phyloP scores from a whole-genome alignment of 2,329 filamentous ascomycete species.

The Thelonectria olida region DNA sequence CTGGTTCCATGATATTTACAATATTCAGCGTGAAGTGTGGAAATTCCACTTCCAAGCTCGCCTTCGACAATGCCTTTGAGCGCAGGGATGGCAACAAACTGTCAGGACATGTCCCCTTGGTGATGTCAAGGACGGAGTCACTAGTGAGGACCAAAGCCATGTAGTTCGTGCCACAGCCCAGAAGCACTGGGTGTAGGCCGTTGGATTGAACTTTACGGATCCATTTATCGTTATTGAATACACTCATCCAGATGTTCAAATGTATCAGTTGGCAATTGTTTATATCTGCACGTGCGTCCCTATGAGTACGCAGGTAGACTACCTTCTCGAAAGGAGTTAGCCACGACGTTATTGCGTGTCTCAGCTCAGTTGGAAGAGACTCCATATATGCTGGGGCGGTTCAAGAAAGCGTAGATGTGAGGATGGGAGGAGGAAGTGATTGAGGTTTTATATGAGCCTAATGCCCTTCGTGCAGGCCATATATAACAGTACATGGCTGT shows the following conservation, averaged over 20 bases:
- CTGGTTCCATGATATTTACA: not conserved
- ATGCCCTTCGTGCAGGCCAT: too few species aligned
- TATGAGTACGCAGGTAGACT: not conserved
- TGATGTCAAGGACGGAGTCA: not conserved
- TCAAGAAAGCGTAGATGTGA: too few species aligned
- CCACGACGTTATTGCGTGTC: not conserved
- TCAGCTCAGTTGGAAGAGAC: not conserved
- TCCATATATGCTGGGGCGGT: not conserved
- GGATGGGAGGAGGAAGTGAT: too few species aligned
- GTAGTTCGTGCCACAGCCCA: not conserved
- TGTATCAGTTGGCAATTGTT: not conserved
- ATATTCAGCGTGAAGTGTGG: not conserved
- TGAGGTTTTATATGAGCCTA: too few species aligned
- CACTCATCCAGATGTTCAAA: not conserved
- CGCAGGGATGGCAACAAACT: not conserved
- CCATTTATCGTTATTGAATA: not conserved
- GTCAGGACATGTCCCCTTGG: not conserved
- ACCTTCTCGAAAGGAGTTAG: not conserved
- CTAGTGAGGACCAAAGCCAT: not conserved
- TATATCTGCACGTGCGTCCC: not conserved
- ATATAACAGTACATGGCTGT: too few species aligned
- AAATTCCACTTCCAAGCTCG: not conserved
- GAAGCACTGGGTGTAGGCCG: not conserved
- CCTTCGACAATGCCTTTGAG: not conserved
- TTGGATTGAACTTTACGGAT: not conserved